phyloP scores from a whole-genome alignment of 2,329 filamentous ascomycete genomes.

The Hymenoscyphus albidus region DNA sequence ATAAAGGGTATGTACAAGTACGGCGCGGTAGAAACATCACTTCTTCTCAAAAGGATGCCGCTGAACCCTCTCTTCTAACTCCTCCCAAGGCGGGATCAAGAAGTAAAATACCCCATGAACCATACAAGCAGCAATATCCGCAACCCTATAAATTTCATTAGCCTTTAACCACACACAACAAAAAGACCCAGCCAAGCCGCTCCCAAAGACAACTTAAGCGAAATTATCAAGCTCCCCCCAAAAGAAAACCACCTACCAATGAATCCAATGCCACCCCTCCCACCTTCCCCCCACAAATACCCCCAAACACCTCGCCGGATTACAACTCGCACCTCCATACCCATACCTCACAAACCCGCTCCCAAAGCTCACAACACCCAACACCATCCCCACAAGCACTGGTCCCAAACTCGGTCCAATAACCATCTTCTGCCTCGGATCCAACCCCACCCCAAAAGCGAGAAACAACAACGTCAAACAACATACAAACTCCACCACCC shows the following conservation, averaged over 20 bases:
- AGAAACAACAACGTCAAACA: slow-evolving; percentile 44
- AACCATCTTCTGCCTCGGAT: slow-evolving; percentile 47
- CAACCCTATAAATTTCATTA: slow-evolving; percentile 8
- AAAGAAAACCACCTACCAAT: slow-evolving; percentile 12
- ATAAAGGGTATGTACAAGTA: too few relatives aligned
- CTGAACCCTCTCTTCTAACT: slow-evolving; percentile 2
- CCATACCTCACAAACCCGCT: slow-evolving; percentile 37
- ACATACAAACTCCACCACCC: slow-evolving; percentile 45
- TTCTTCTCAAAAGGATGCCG: neutral
- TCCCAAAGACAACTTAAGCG: neutral
- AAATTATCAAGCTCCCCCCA: too few relatives aligned
- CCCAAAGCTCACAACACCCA: slow-evolving; percentile 38
- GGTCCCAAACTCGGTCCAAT: slow-evolving; percentile 47
- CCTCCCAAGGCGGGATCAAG: slow-evolving; percentile 13
- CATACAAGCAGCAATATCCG: slow-evolving; percentile 16
- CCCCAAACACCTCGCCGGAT: slow-evolving; percentile 41
- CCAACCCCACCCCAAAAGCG: slow-evolving; percentile 50
- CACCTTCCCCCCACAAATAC: slow-evolving; percentile 36
- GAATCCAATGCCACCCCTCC: slow-evolving; percentile 19
- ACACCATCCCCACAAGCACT: slow-evolving; percentile 44
- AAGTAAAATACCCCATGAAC: slow-evolving; percentile 16
- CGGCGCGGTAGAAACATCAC: neutral
- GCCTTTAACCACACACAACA: neutral
- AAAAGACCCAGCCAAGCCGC: neutral
- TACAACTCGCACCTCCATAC: slow-evolving; percentile 39